A percentile compares a stretch with the other conserved stretches of the same genome.
Evolutionary conservation across 2,329 filamentous ascomycete species (phyloP).

Genomic region (Aspergillus terreus): DNA sequence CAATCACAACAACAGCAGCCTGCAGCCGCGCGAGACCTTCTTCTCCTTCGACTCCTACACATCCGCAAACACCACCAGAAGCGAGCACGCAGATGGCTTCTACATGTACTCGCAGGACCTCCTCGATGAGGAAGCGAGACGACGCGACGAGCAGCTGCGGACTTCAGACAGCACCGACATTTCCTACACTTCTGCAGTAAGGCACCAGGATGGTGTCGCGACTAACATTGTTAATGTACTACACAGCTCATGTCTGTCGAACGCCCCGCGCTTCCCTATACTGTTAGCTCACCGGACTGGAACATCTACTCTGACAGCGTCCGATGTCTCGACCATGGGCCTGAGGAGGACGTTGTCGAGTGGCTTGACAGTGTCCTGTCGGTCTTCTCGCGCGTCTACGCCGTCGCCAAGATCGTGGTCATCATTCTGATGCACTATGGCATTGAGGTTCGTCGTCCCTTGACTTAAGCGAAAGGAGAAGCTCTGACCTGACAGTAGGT

Average conservation of each 20-base stretch:
- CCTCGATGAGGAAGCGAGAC: constrained; percentile 10
- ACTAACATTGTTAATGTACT: background rate
- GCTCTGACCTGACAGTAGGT: constrained; percentile 21
- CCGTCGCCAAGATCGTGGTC: constrained; percentile 33
- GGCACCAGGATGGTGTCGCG: background rate
- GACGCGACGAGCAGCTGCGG: constrained; percentile 2
- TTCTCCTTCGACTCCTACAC: constrained; percentile 5
- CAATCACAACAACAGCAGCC: background rate
- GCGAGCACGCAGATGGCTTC: constrained; percentile 19
- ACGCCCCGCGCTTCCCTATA: constrained; percentile 25
- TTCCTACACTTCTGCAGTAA: constrained; percentile 20
- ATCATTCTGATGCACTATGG: constrained; percentile 31
- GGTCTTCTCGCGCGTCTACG: constrained; percentile 32
- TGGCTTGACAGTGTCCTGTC: constrained; percentile 26
- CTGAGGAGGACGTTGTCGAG: constrained; percentile 16
- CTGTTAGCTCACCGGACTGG: constrained; percentile 30
- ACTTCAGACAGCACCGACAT: constrained; percentile 15
- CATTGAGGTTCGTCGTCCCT: constrained; percentile 23
- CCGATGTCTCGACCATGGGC: constrained; percentile 15
- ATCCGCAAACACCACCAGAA: background rate
- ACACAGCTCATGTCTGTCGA: constrained; percentile 16
- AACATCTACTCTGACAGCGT: constrained; percentile 12
- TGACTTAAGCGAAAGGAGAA: too few species aligned
- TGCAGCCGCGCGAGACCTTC: background rate
- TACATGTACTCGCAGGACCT: constrained; percentile 21